Percentiles rank a stretch among this genome's conserved stretches.
Evolutionary conservation across 371 early-diverging fungal genomes (phyloP).

Genomic region (Rhizopus sp.): DNA sequence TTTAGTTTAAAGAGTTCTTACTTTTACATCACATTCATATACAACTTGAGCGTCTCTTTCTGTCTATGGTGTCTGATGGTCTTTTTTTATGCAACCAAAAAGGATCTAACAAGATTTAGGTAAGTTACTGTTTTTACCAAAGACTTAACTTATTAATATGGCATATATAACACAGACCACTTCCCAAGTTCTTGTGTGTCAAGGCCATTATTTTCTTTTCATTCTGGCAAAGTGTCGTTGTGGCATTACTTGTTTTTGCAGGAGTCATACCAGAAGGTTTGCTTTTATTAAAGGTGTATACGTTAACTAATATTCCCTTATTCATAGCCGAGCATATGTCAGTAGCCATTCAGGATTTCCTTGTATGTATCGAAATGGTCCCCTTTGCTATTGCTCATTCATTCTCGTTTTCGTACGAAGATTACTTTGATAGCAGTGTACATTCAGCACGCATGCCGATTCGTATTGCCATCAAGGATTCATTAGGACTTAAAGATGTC

Average conservation of each 20-base stretch:
- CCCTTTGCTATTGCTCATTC: slow-evolving; percentile 84
- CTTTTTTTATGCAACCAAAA: slow-evolving; percentile 84
- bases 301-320: background rate
- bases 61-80: slow-evolving; percentile 88
- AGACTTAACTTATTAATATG: background rate
- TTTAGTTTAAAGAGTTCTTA: slow-evolving; percentile 74
- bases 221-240: slow-evolving; percentile 93
- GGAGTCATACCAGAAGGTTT: slow-evolving; percentile 74
- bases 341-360: slow-evolving; percentile 87
- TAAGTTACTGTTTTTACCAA: slow-evolving; percentile 25
- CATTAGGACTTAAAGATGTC: slow-evolving; percentile 83
- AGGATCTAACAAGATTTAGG: slow-evolving; percentile 81
- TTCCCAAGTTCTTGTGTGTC: slow-evolving; percentile 93
- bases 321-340: slow-evolving; percentile 73
- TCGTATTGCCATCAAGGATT: slow-evolving; percentile 77
- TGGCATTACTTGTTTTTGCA: slow-evolving; percentile 78
- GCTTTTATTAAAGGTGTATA: slow-evolving; percentile 1
- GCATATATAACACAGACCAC: slow-evolving; percentile 47
- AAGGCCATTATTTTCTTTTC: slow-evolving; percentile 95
- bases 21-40: slow-evolving; percentile 80
- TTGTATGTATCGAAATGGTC: slow-evolving; percentile 93
- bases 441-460: slow-evolving; percentile 81
- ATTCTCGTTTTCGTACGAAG: slow-evolving; percentile 77
- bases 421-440: slow-evolving; percentile 64
- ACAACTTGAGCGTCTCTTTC: slow-evolving; percentile 85